Evolutionary conservation across 2,329 filamentous ascomycete species (phyloP).

Genomic region (Paecilomyces niveus): DNA sequence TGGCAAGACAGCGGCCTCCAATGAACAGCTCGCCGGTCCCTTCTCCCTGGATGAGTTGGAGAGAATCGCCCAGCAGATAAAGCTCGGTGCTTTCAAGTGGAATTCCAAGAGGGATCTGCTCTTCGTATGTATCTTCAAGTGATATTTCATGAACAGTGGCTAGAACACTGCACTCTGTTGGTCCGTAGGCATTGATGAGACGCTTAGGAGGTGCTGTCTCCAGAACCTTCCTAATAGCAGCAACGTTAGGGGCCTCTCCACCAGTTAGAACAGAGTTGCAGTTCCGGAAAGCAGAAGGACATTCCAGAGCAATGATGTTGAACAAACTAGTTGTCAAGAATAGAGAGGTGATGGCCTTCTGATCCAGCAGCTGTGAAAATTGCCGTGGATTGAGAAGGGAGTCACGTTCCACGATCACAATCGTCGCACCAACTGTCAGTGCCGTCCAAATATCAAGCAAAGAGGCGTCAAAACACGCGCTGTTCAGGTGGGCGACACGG

Average conservation of each 20-base stretch:
- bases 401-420: slow-evolving; percentile 4
- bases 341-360: slow-evolving; percentile 1
- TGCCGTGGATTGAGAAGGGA: slow-evolving; percentile 4
- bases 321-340: slow-evolving; percentile 7
- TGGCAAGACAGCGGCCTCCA: too few relatives aligned
- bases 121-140: slow-evolving; percentile 1
- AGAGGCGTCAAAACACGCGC: too few relatives aligned
- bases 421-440: slow-evolving; percentile 6
- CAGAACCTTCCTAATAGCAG: slow-evolving; percentile 6
- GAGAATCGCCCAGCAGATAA: too few relatives aligned
- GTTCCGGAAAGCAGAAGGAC: slow-evolving; percentile 4
- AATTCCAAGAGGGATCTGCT: slow-evolving; percentile 6
- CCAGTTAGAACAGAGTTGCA: slow-evolving; percentile 6
- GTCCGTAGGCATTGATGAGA: slow-evolving; percentile 12
- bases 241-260: slow-evolving; percentile 6
- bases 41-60: too few relatives aligned
- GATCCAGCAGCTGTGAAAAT: slow-evolving; percentile 3
- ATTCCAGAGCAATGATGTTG: slow-evolving; percentile 4
- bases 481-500: too few relatives aligned
- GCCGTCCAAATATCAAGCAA: not conserved
- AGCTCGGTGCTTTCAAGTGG: not conserved
- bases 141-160: slow-evolving; percentile 4
- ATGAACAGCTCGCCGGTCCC: too few relatives aligned
- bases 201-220: slow-evolving; percentile 2
- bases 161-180: slow-evolving; percentile 9